Base-by-base conservation (phyloP, 2,329 filamentous ascomycete species). In the Fusarium siculi region DNA sequence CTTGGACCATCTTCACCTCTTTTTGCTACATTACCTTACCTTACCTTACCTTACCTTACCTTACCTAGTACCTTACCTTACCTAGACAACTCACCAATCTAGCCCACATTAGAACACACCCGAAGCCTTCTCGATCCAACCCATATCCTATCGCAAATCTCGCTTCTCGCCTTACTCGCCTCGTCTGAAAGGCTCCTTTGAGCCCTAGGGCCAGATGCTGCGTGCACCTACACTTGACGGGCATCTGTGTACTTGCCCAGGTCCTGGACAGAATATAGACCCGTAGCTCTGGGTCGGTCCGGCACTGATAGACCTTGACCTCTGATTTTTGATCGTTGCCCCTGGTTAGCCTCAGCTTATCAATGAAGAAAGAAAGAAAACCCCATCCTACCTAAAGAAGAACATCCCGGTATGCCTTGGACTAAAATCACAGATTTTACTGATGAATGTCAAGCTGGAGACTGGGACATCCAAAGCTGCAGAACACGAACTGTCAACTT, bases 231-330 rank as follows among this genome's bases (percentile, higher is more conserved):
- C 34, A 54, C n/a, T 54, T 28, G 19, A 59, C 40, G 25, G 30
- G 30, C 30, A 36, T 47, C 54, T 36, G 25, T 23, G 53, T 32
- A 30, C 28, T 30, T 55, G 18, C 30, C 28, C 23, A 56, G 28
- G 40, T 50, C 32, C 42, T 37, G 23, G 43, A n/a, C 23, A 50
- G 55, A 36, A 37, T 34, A 49, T 9, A 50, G 64, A 68, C 58
- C 74, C 73, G 63, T 53, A 50, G 47, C 46, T 46, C 61, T 68
- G 66, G 73, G 75, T 61, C 69, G 73, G 75, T 61, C 69, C 73
- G 75, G 75, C 73, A 77, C 39, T 74, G 55, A 37, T 54, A 28
- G 74, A 50, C 68, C 53, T 68, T 63, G 72, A 74, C 71, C 44
- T 58, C 59, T 56, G 57, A 55, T 32, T 53, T 57, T 28, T 67